Percentiles rank a stretch among this genome's conserved stretches.
Evolutionary conservation across 2,329 filamentous ascomycete species (phyloP).

Genomic region (Stemphylium vesicarium): DNA sequence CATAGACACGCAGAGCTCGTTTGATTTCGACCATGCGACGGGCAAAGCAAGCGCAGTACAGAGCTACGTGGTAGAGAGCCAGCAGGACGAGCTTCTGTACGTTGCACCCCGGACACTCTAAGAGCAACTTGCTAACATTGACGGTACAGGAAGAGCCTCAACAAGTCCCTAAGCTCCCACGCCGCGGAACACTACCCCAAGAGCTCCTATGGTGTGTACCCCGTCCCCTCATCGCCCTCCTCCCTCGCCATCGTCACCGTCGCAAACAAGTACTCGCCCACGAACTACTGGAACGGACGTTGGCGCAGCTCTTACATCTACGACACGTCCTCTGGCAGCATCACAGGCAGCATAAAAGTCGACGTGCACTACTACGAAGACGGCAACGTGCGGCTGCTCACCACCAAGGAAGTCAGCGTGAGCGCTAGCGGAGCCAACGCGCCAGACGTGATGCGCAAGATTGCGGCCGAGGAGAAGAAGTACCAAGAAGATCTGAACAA

Average conservation of each 20-base stretch:
- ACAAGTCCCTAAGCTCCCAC: conserved; percentile 78
- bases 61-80: conserved; percentile 77
- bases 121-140: conserved; percentile 1
- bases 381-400: conserved; percentile 91
- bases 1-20: conserved; percentile 84
- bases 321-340: conserved; percentile 67
- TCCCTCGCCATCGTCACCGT: conserved; percentile 83
- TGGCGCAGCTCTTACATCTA: conserved; percentile 91
- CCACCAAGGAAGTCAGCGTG: conserved; percentile 75
- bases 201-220: conserved; percentile 81
- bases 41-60: conserved; percentile 86
- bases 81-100: conserved; percentile 81
- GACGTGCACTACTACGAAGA: conserved; percentile 99
- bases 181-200: conserved; percentile 87
- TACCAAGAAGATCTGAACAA: conserved; percentile 96
- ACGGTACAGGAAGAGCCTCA: conserved; percentile 73
- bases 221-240: conserved; percentile 71
- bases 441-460: conserved; percentile 75
- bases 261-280: conserved; percentile 95
- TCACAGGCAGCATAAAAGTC: conserved; percentile 84
- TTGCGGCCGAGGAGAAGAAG: conserved; percentile 81
- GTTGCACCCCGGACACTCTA: conserved; percentile 36
- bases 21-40: conserved; percentile 82
- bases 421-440: conserved; percentile 68
- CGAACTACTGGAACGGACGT: conserved; percentile 98